Evolutionary conservation across 345 rosid genomes (phyloP), one percentile per base, ranked within the genome.

Genomic region (Clausena lansium): DNA sequence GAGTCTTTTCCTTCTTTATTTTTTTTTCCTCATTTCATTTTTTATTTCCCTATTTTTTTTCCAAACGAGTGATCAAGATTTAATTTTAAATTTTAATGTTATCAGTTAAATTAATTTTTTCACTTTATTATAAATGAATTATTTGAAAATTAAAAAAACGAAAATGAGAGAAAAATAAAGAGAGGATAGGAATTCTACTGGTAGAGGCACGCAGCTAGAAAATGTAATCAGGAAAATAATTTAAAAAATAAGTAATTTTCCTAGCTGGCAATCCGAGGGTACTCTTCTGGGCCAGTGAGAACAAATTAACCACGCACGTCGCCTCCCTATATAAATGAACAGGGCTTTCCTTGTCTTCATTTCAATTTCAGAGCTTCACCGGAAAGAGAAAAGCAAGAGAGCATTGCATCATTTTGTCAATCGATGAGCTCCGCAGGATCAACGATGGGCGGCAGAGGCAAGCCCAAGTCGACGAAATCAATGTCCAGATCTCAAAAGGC

Each of bases 401-500:
- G 6, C 17, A 4, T 10, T 0, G 6, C 25, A 4, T 10, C 0
- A 3, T 17, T 27, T 50, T 58, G 30, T 50, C 28, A 58, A n/a
- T 36, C 64, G 19, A 84, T 84, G 86, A 81, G 84, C 73, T 67
- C 86, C 0, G 80, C 75, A 4, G 87, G 80, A 66, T 71, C 87
- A 24, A 82, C 87, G 0, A 82, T 77, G 78, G 85, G 85, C 17
- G 88, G 88, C 11, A 75, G 88, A 66, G 85, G 97, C 27, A 89
- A 86, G 83, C 78, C 89, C 2, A 90, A 86, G 80, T 60, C 91
- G 0, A 59, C 92, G 4, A 92, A 90, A n/a, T 82, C 97, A 28
- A 89, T 90, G 7, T 86, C 94, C 17, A 83, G 91, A 24, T 92
- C 97, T 0, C 81, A 81, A 0, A 92, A 90, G 55, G 97, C 97